Base-by-base conservation (phyloP, 352 stramenopile species). In the Globisporangium parvum region DNA sequence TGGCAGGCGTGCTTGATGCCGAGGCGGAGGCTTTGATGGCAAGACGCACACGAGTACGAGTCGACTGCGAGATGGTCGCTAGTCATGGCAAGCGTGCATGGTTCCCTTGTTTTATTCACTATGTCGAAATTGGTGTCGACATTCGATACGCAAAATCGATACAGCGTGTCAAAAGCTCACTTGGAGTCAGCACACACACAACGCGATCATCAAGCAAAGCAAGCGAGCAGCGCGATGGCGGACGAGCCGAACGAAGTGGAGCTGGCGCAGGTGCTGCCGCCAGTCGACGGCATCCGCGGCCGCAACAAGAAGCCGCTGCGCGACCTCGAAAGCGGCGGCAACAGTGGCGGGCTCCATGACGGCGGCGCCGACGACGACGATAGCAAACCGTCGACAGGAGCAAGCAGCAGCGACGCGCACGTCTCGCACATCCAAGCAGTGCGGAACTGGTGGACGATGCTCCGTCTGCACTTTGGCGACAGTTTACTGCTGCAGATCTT, bases 401-500 rank as follows among this genome's bases (percentile, higher is more conserved):
- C 50, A 62, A 15, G 31, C 57, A 59, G 46, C 55, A 60, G n/a
- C 46, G 33, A 8, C n/a, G 40, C 14, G 10, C 15, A 39, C 2
- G 24, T 68, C 31, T 71, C 67, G 21, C 72, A 63, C 17, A 20
- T 76, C 15, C 67, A 80, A 46, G 60, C 66, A 6, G 62, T 87
- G 12, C 11, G 68, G 39, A 70, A 82, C 46, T 91, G 80, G 80
- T 87, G 71, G 65, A 62, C 66, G 40, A 70, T 75, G 40, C 71
- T 88, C 70, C 77, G 76, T 0, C 33, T 77, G 47, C 77, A 91
- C 57, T 88, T 88, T 51, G 80, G 77, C 28, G 74, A 88, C 58
- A 74, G 62, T 6, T 59, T 91, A 28, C 60, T 91, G 64, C 65
- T 88, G 23, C 80, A 91, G 62, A 87, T 91, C 44, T 91, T 91